Evolutionary conservation across 306 rosid species (phyloP).

Genomic region (Castanopsis chinensis): DNA sequence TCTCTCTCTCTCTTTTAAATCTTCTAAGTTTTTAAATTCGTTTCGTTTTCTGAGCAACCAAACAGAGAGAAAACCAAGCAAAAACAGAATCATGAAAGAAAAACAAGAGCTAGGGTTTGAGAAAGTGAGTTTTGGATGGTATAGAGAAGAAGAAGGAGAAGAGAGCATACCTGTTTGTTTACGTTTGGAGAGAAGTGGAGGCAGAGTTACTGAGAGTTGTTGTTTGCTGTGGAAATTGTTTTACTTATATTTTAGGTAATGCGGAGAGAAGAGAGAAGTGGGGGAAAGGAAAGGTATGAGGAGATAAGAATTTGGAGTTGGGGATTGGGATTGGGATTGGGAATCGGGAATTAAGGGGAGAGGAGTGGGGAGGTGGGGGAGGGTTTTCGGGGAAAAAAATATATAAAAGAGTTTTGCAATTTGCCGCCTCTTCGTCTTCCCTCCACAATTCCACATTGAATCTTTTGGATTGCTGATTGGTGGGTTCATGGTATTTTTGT

Average conservation of each 20-base stretch:
- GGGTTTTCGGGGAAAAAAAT: background rate
- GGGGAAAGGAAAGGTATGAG: too few relatives aligned
- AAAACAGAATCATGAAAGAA: background rate
- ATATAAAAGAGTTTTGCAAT: background rate
- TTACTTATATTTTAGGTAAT: too few relatives aligned
- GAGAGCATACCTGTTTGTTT: background rate
- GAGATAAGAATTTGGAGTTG: too few relatives aligned
- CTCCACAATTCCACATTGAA: background rate
- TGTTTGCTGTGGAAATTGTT: too few relatives aligned
- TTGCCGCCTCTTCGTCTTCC: conserved; percentile 4
- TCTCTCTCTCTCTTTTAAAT: background rate
- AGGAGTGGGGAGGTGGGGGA: background rate
- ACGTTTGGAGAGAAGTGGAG: background rate
- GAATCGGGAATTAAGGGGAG: too few relatives aligned
- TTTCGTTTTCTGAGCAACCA: conserved; percentile 2
- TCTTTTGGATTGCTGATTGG: background rate
- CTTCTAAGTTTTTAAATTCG: background rate
- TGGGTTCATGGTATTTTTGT: background rate
- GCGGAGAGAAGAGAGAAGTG: too few relatives aligned
- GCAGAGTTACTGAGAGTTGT: background rate
- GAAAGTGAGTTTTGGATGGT: background rate
- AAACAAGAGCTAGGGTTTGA: background rate
- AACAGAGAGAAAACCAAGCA: background rate
- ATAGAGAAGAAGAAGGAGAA: background rate
- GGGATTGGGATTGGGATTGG: too few relatives aligned